phyloP scores from a whole-genome alignment of 2,329 filamentous ascomycete genomes.

The Epichloe gansuensis region DNA sequence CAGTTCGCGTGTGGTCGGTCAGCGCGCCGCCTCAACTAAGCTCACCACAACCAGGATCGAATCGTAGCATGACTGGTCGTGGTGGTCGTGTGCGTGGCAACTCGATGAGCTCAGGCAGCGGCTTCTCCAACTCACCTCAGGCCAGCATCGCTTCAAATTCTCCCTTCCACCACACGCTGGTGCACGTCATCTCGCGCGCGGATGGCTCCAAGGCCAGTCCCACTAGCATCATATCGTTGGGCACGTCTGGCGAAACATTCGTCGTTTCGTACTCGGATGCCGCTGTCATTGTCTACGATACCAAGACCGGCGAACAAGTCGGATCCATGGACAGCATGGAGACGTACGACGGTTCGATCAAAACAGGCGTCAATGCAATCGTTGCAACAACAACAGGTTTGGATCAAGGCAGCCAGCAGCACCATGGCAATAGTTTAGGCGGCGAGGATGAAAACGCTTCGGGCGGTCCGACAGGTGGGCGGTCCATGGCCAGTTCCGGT shows the following conservation, averaged over 20 bases:
- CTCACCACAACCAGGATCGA: conserved; percentile 59
- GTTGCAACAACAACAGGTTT: conserved; percentile 76
- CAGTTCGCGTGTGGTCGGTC: conserved; percentile 86
- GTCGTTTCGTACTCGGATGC: conserved; percentile 89
- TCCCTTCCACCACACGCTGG: conserved; percentile 75
- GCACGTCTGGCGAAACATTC: conserved; percentile 70
- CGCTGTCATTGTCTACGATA: conserved; percentile 83
- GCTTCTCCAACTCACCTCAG: conserved; percentile 81
- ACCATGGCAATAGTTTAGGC: conserved; percentile 41
- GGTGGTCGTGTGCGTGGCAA: conserved; percentile 74
- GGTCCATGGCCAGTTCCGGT: conserved; percentile 54
- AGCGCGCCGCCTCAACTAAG: conserved; percentile 78
- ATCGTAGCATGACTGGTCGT: conserved; percentile 41
- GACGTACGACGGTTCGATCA: conserved; percentile 73
- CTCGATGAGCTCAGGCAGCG: conserved; percentile 87
- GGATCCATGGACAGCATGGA: conserved; percentile 87
- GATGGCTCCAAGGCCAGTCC: conserved; percentile 59
- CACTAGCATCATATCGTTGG: conserved; percentile 87
- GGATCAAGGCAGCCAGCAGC: conserved; percentile 50
- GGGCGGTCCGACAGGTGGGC: conserved; percentile 62
- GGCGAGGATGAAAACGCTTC: conserved; percentile 61
- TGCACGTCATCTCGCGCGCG: conserved; percentile 69
- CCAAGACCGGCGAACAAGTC: conserved; percentile 78
- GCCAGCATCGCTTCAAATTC: conserved; percentile 74
- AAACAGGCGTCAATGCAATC: conserved; percentile 78